Evolutionary conservation across 805 yeast species (phyloP).

Genomic region (Schizosaccharomyces octosporus): DNA sequence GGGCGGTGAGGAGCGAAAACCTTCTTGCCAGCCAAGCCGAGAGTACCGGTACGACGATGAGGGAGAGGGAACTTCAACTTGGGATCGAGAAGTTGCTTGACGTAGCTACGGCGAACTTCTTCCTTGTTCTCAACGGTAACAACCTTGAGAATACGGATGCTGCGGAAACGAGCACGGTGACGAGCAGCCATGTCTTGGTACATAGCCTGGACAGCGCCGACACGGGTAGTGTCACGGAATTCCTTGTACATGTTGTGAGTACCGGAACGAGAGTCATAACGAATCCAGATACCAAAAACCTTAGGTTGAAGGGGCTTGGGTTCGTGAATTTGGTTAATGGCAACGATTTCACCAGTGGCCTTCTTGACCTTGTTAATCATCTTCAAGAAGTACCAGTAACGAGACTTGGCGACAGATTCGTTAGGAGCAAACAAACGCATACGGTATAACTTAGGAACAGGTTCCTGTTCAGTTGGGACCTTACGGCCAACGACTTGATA

Average conservation of each 20-base stretch:
- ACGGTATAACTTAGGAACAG: conserved; percentile 99
- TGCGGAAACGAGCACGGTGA: conserved; percentile 99
- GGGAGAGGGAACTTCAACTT: conserved; percentile 99
- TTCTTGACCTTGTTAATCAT: conserved; percentile 98
- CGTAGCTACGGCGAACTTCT: conserved; percentile 97
- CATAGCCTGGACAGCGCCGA: conserved; percentile 92
- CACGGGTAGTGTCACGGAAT: conserved; percentile 98
- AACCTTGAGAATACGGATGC: conserved; percentile 94
- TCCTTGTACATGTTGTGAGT: conserved; percentile 99
- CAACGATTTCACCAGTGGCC: conserved; percentile 97
- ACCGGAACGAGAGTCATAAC: conserved; percentile 99
- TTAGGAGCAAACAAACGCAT: conserved; percentile 99
- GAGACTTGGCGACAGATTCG: conserved; percentile 97
- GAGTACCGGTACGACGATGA: conserved; percentile 37
- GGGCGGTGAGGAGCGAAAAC: conserved; percentile 84
- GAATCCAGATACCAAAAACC: conserved; percentile 99
- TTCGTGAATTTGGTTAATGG: conserved; percentile 78
- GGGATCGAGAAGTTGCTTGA: conserved; percentile 84
- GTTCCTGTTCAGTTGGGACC: conserved; percentile 95
- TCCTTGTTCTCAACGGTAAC: conserved; percentile 94
- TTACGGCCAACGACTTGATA: conserved; percentile 99
- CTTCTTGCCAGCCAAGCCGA: conserved; percentile 27
- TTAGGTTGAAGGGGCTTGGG: conserved; percentile 95
- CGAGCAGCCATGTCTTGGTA: conserved; percentile 99
- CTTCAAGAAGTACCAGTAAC: conserved; percentile 99